Evolutionary conservation across 768 basidiomycete species (phyloP).

Genomic region (Mycena alexandri): DNA sequence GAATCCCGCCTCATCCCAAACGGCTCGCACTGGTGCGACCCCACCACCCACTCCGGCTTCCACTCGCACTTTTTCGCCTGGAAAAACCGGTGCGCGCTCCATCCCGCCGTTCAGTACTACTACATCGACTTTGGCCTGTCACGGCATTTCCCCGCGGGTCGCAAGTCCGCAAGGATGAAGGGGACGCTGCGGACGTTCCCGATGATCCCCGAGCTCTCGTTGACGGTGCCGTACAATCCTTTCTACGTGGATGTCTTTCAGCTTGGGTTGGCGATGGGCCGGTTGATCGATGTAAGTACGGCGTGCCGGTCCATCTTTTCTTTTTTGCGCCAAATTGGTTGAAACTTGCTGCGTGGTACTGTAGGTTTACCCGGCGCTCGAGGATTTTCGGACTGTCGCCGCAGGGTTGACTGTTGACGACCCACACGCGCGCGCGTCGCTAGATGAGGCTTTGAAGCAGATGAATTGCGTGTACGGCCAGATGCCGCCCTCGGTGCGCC

Average conservation of each 20-base stretch:
- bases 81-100: constrained; percentile 37
- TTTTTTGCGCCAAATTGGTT: constrained; percentile 1
- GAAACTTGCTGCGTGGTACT: too few species aligned
- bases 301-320: constrained; percentile 5
- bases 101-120: constrained; percentile 41
- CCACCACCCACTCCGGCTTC: background rate
- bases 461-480: constrained; percentile 4
- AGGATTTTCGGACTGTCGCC: constrained; percentile 9
- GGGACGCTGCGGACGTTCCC: constrained; percentile 15
- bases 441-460: constrained; percentile 14
- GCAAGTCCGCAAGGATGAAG: too few species aligned
- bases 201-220: constrained; percentile 14
- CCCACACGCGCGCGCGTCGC: constrained; percentile 11
- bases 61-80: background rate
- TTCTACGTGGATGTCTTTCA: constrained; percentile 20
- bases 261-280: constrained; percentile 8
- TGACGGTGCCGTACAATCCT: constrained; percentile 3
- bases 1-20: constrained; percentile 33
- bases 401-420: constrained; percentile 11
- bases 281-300: constrained; percentile 4
- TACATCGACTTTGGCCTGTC: constrained; percentile 46
- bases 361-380: constrained; percentile 15
- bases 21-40: constrained; percentile 17
- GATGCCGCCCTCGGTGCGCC: constrained; percentile 9
- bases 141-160: constrained; percentile 1